phyloP scores from a whole-genome alignment of 2,329 filamentous ascomycete species.

The Dactylellina haptotyla region DNA sequence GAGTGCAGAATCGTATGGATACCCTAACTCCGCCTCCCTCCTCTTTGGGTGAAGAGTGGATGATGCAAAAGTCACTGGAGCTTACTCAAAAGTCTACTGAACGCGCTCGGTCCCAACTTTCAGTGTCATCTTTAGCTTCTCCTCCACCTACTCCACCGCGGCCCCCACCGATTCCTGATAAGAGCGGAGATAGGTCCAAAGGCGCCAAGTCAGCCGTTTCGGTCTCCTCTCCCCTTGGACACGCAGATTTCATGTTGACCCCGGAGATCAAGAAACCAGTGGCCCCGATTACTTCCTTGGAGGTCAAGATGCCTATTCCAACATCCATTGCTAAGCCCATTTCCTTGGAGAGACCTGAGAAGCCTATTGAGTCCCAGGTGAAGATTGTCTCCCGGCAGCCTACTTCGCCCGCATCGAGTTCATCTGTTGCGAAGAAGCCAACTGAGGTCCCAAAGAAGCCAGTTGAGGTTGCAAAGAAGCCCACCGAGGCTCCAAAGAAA shows the following conservation, averaged over 20 bases:
- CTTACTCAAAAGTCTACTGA: constrained; percentile 42
- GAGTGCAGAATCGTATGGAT: constrained; percentile 47
- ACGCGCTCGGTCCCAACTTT: constrained; percentile 50
- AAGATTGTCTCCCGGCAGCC: constrained; percentile 47
- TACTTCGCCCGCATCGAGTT: constrained; percentile 7
- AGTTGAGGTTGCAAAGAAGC: background rate
- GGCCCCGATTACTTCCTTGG: background rate
- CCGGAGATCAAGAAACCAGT: constrained; percentile 48
- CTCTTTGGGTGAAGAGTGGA: constrained; percentile 42
- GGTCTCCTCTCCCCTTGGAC: constrained; percentile 35
- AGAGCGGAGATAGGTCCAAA: constrained; percentile 43
- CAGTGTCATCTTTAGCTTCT: constrained; percentile 44
- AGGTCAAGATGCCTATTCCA: constrained; percentile 51
- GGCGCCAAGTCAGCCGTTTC: constrained; percentile 18
- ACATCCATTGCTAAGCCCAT: constrained; percentile 52
- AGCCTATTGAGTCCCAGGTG: constrained; percentile 46
- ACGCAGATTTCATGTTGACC: constrained; percentile 32
- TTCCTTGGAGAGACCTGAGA: constrained; percentile 45
- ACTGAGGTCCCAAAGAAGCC: constrained; percentile 2
- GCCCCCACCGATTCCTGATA: constrained; percentile 44
- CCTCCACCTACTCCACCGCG: constrained; percentile 50
- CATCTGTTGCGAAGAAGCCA: constrained; percentile 16
- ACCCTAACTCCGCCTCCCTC: constrained; percentile 48
- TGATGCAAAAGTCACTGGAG: constrained; percentile 51
- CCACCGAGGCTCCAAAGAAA: background rate